Evolutionary conservation across 495 filamentous ascomycete genomes (phyloP), one percentile per base, ranked within the genome.

Genomic region (Trichoderma orchidacearum): DNA sequence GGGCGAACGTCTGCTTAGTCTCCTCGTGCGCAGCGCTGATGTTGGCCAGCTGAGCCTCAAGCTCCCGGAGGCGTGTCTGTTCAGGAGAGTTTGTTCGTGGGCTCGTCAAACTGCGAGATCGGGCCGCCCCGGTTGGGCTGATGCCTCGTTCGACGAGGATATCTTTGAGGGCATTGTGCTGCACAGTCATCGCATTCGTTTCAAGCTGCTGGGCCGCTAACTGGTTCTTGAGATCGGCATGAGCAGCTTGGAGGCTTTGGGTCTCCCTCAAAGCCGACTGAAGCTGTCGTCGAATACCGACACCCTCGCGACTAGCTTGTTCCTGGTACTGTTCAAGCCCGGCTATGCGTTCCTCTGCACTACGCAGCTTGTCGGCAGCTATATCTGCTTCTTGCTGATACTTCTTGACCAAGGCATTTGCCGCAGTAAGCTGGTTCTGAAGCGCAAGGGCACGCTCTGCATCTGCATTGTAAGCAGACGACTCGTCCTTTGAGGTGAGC

Each of bases 251-350:
- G 13, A 89, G 74, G 2, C 76, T 74, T 63, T 94, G 89, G 41
- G 82, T 80, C 38, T 99, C 90, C 60, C 83, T 85, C 61, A 93
- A 75, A 2, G 86, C 83, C 30, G 80, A 77, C 66, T 96, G 91
- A 54, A 99, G 79, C 63, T 95, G 90, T 66, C 90, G 82, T 30
- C 94, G 85, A 38, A 96, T 85, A 30, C 85, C 81, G 56, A 99
- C 80, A 31, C 89, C 86, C 68, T 99, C 93, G 31, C 93, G 78
- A 66, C 90, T 96, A 5, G 90, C 83, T 72, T 99, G 93, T 64
- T 96, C 92, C 71, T 99, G 93, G 66, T 96, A 95, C 2, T 88
- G 88, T 70, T 99, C 93, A 5, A 99, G 77, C 3, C 92, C 91
- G 15, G 93, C 94, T 65, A 99, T 96, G 6, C 94, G 81, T 67